Conservation (phyloP, 1,139 yeast species). For the Lipomyces yarrowii region DNA sequence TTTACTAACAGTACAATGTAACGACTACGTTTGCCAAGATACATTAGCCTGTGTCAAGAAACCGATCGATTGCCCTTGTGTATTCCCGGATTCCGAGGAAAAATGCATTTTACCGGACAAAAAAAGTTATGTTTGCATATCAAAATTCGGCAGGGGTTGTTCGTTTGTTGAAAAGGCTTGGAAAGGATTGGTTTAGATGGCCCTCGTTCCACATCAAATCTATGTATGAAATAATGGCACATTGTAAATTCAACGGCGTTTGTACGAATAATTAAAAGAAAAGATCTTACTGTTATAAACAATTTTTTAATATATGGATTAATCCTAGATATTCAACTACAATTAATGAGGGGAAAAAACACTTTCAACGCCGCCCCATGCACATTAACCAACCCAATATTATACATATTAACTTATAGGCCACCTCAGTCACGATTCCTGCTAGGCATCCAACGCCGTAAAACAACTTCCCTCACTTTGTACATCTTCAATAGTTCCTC, state of each 20-base stretch:
- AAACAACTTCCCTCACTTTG: constrained; percentile 63
- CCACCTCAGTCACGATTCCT: constrained; percentile 69
- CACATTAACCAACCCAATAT: background rate
- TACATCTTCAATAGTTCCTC: constrained; percentile 48
- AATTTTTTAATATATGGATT: background rate
- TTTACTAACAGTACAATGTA: constrained; percentile 50
- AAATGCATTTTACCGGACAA: constrained; percentile 77
- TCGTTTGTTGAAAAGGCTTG: constrained; percentile 47
- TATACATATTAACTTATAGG: background rate
- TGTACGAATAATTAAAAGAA: background rate
- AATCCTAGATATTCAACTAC: background rate
- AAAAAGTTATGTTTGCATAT: constrained; percentile 69
- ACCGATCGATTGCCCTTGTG: constrained; percentile 84
- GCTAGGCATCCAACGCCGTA: constrained; percentile 83
- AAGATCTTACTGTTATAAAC: background rate
- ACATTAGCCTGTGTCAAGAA: constrained; percentile 73
- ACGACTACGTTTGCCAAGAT: constrained; percentile 76
- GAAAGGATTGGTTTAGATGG: constrained; percentile 45
- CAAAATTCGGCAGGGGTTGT: constrained; percentile 50
- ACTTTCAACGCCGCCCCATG: background rate
- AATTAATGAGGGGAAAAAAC: background rate
- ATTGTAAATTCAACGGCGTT: background rate
- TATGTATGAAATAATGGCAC: background rate
- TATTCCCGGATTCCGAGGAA: constrained; percentile 79
- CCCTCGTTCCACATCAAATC: background rate